phyloP scores from a whole-genome alignment of 2,329 filamentous ascomycete species.

The Neofusicoccum sp. region DNA sequence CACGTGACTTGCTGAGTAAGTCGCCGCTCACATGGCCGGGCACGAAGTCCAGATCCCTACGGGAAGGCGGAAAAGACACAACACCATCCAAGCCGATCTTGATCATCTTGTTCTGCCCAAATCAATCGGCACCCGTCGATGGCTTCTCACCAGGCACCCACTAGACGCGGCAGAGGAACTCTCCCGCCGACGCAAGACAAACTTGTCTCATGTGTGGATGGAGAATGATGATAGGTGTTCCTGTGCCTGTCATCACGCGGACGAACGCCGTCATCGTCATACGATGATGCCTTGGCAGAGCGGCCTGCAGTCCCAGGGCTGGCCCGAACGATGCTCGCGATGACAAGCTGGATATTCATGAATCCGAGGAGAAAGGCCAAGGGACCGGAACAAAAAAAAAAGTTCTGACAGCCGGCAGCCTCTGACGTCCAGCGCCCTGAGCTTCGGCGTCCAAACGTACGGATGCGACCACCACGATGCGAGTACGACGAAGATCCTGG shows the following conservation, averaged over 20 bases:
- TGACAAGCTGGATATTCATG: no score
- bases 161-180: neutral
- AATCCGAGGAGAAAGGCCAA: neutral
- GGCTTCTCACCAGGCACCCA: neutral
- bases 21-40: neutral
- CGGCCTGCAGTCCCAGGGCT: neutral
- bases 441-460: no score
- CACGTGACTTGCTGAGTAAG: conserved; percentile 2
- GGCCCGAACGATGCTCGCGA: neutral
- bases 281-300: neutral
- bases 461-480: no score
- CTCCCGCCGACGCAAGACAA: neutral
- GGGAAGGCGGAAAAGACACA: conserved; percentile 3
- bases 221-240: neutral
- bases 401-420: neutral
- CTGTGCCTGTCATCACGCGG: neutral
- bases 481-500: neutral
- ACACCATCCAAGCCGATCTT: neutral
- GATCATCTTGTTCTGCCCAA: neutral
- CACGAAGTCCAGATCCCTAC: no score
- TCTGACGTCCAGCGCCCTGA: neutral
- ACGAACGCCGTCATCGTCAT: neutral
- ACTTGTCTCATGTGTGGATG: neutral
- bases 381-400: no score
- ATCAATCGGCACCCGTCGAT: neutral